Evolutionary conservation across 163 green algal genomes (phyloP).

Genomic region (Scenedesmus sp.): DNA sequence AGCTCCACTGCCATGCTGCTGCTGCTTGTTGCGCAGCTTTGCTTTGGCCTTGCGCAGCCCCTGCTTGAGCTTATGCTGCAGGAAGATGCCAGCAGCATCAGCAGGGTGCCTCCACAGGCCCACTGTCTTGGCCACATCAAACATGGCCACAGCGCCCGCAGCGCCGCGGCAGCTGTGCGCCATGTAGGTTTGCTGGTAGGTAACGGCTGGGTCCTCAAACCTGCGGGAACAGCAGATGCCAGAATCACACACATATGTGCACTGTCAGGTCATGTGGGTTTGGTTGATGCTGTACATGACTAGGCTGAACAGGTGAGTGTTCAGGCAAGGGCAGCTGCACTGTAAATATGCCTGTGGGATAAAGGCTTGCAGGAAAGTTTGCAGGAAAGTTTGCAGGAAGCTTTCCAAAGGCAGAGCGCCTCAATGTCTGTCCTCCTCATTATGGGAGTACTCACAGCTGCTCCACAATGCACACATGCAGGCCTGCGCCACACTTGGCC

Average conservation of each 20-base stretch:
- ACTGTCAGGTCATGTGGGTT: neutral
- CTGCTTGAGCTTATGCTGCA: constrained; percentile 18
- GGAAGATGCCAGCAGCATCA: neutral
- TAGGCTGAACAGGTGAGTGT: no score
- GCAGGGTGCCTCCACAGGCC: constrained; percentile 11
- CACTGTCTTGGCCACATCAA: constrained; percentile 11
- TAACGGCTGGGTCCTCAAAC: constrained; percentile 15
- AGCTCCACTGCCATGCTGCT: neutral
- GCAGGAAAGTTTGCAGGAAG: neutral
- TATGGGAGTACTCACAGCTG: no score
- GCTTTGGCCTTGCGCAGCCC: neutral
- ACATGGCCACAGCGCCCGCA: constrained; percentile 1
- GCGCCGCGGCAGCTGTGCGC: neutral
- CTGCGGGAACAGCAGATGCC: neutral
- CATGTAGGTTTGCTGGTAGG: constrained; percentile 18
- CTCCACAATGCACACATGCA: no score
- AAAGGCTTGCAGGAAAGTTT: neutral
- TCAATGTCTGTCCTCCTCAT: no score
- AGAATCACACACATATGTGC: no score
- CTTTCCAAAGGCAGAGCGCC: no score
- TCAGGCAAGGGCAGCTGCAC: no score
- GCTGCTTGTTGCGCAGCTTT: neutral
- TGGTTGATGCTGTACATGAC: neutral
- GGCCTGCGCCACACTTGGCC: no score
- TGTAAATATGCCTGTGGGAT: no score